phyloP scores from a whole-genome alignment of 2,329 filamentous ascomycete genomes.

The Fusarium newnesense region DNA sequence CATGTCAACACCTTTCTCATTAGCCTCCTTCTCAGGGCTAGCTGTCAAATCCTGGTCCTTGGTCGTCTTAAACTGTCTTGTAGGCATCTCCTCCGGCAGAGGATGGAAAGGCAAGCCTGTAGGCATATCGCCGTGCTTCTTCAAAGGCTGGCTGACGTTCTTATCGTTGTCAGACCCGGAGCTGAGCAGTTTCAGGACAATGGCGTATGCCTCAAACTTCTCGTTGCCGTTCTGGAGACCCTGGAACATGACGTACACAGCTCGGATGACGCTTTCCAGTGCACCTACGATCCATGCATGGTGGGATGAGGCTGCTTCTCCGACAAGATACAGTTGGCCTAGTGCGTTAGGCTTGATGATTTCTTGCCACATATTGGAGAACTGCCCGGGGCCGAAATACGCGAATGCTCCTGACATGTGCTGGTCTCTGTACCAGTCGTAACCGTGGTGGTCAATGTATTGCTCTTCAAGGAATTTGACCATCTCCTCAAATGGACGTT shows the following conservation, averaged over 20 bases:
- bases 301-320: not conserved
- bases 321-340: not conserved
- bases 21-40: not conserved
- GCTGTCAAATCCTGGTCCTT: accelerated
- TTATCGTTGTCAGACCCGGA: accelerated
- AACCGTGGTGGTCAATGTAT: not conserved
- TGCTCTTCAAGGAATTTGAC: accelerated
- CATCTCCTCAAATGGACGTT: accelerated
- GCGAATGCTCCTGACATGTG: not conserved
- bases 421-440: not conserved
- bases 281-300: not conserved
- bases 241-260: not conserved
- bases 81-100: accelerated
- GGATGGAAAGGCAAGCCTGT: accelerated
- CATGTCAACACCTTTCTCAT: not conserved
- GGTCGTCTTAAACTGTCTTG: accelerated
- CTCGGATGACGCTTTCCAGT: not conserved
- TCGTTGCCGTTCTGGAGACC: not conserved
- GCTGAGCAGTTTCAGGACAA: not conserved
- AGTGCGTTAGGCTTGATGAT: not conserved
- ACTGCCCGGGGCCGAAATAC: not conserved
- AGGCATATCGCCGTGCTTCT: not conserved
- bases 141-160: accelerated
- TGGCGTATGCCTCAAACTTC: accelerated
- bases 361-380: not conserved